These are phyloP conservation scores for Candida schatavii DNA, from an alignment of 805 yeast species.

Conservation along the genomic window DNA sequence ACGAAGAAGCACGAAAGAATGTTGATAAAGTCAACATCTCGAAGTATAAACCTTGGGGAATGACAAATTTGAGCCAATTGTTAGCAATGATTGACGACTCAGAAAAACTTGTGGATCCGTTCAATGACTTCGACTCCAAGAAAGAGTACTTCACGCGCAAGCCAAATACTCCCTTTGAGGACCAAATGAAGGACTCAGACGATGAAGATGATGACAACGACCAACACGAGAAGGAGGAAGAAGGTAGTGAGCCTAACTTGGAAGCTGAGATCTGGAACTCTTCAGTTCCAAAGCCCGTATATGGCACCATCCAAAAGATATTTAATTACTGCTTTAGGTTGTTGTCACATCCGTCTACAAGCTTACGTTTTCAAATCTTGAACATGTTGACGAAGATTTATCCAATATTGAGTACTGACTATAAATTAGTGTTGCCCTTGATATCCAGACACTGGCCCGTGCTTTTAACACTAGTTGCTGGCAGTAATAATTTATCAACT, in stretches of 20 bases:
- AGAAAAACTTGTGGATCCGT: conserved; percentile 24
- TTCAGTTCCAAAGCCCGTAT: conserved; percentile 60
- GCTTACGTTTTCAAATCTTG: conserved; percentile 56
- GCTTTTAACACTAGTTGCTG: conserved; percentile 20
- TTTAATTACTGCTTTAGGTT: conserved; percentile 66
- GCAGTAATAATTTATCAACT: conserved; percentile 13
- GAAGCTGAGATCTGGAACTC: conserved; percentile 53
- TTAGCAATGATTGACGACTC: conserved; percentile 41
- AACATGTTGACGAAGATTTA: conserved; percentile 36
- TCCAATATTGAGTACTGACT: conserved; percentile 31
- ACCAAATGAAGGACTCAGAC: conserved; percentile 21
- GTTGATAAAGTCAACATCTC: conserved; percentile 11
- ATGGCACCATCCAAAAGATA: conserved; percentile 57
- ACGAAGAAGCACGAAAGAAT: conserved; percentile 1
- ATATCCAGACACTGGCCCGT: conserved; percentile 34
- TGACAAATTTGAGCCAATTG: conserved; percentile 43
- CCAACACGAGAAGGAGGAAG: conserved; percentile 21
- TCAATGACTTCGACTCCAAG: conserved; percentile 28
- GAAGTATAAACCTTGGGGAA: conserved; percentile 58
- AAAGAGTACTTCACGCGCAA: conserved; percentile 36
- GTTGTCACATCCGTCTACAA: conserved; percentile 62
- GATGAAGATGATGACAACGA: conserved; percentile 29
- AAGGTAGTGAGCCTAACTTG: conserved; percentile 13
- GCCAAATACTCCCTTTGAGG: conserved; percentile 32
- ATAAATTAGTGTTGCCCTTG: conserved; percentile 28